Evolutionary conservation across 2,329 filamentous ascomycete genomes (phyloP).

Genomic region (Calycina herbarum): DNA sequence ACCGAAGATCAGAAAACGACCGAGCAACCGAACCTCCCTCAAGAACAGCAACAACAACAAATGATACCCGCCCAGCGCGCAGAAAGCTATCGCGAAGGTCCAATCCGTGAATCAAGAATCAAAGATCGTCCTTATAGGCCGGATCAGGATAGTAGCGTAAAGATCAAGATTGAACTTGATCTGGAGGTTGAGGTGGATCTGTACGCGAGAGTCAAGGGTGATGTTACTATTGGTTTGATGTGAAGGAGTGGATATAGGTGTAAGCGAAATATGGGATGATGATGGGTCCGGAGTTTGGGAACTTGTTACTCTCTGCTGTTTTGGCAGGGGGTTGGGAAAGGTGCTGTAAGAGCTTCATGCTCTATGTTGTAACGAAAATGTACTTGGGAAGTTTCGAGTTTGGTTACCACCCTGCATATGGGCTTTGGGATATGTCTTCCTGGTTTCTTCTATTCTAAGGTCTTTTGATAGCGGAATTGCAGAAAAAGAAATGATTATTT

Average conservation of each 20-base stretch:
- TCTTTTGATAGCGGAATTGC: too few relatives aligned
- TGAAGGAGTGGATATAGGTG: not conserved
- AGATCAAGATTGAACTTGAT: conserved; percentile 29
- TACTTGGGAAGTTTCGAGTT: too few relatives aligned
- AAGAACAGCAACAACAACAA: conserved; percentile 7
- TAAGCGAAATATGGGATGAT: not conserved
- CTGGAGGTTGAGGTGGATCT: conserved; percentile 25
- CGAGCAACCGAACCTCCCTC: not conserved
- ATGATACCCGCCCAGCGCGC: conserved; percentile 1
- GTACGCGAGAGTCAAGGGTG: conserved; percentile 12
- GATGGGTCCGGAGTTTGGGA: not conserved
- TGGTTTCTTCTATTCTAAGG: too few relatives aligned
- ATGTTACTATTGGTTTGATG: conserved; percentile 13
- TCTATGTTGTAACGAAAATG: not conserved
- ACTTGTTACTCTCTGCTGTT: not conserved
- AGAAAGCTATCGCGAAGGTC: conserved; percentile 10
- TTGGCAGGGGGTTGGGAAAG: not conserved
- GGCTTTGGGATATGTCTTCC: too few relatives aligned
- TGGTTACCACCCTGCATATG: too few relatives aligned
- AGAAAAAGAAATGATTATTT: too few relatives aligned
- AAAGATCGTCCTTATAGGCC: conserved; percentile 22
- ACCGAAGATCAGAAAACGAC: not conserved
- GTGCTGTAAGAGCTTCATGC: not conserved
- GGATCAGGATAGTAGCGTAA: conserved; percentile 19
- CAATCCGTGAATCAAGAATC: conserved; percentile 26